Conservation (phyloP, 345 rosid genomes). For the Pistacia atlantica region DNA sequence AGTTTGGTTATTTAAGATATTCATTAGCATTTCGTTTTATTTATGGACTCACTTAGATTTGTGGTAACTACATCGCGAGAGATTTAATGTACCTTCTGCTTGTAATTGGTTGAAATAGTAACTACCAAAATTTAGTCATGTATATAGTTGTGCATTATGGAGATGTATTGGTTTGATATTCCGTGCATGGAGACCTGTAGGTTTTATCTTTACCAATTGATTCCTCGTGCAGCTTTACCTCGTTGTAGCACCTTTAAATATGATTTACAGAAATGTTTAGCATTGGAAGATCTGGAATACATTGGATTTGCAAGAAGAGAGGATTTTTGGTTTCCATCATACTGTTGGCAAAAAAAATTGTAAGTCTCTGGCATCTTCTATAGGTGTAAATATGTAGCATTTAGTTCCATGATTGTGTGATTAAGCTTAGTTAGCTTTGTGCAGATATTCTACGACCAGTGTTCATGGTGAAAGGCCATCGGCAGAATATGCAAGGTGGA, state of each 20-base stretch:
- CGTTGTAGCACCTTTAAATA: conserved; percentile 23
- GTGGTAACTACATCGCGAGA: background rate
- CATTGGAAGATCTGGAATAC: conserved; percentile 9
- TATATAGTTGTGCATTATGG: background rate
- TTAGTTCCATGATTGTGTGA: background rate
- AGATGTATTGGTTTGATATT: background rate
- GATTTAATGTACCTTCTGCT: background rate
- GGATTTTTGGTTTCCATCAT: conserved; percentile 29
- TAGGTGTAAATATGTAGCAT: background rate
- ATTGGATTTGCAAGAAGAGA: conserved; percentile 29
- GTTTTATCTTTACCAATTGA: background rate
- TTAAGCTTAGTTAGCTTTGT: conserved; percentile 12
- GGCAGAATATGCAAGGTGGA: conserved; percentile 77
- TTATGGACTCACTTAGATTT: background rate
- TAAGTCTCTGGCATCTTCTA: conserved; percentile 36
- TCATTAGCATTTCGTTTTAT: background rate
- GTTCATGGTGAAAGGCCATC: conserved; percentile 87
- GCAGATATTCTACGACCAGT: conserved; percentile 72
- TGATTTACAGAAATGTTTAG: conserved; percentile 22
- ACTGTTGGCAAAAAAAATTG: conserved; percentile 39
- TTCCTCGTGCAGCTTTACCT: conserved; percentile 38
- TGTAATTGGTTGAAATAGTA: background rate
- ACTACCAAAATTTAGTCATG: background rate
- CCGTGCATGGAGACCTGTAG: background rate
- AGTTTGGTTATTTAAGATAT: background rate